Evolutionary conservation across 2,329 filamentous ascomycete genomes (phyloP).

Genomic region (Sordariomycetes sp.): DNA sequence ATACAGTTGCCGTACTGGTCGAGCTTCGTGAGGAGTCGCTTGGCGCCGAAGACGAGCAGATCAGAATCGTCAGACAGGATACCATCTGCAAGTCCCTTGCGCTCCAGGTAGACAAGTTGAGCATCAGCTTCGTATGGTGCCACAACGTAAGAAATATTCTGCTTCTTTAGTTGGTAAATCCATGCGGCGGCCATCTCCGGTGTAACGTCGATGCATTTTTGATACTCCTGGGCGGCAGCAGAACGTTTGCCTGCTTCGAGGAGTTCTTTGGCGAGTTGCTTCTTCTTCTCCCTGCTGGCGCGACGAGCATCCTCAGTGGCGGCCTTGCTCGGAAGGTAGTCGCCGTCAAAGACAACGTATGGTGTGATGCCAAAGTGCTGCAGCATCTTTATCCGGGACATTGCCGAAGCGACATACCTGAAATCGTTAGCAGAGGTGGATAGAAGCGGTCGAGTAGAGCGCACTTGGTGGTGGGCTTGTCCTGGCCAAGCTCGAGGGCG

Average conservation of each 20-base stretch:
- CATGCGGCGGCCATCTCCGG: conserved; percentile 88
- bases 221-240: conserved; percentile 77
- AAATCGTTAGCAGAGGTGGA: conserved; percentile 3
- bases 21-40: conserved; percentile 82
- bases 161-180: conserved; percentile 82
- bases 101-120: conserved; percentile 91
- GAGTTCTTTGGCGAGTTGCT: conserved; percentile 65
- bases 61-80: conserved; percentile 97
- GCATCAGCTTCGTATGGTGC: conserved; percentile 96
- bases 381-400: conserved; percentile 89
- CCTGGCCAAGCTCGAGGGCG: conserved; percentile 81
- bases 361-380: conserved; percentile 89
- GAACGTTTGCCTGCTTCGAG: conserved; percentile 71
- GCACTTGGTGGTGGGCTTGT: conserved; percentile 80
- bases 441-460: too few species aligned
- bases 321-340: conserved; percentile 88
- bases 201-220: conserved; percentile 93
- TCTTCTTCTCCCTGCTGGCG: conserved; percentile 69
- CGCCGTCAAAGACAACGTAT: conserved; percentile 93
- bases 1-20: conserved; percentile 90
- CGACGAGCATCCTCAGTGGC: conserved; percentile 71
- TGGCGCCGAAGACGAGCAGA: conserved; percentile 88
- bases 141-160: conserved; percentile 77
- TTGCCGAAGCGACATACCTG: conserved; percentile 82
- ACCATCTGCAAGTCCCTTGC: conserved; percentile 71